Base-by-base conservation (phyloP, 371 early-diverging fungal species). In the Gilbertella persicaria region DNA sequence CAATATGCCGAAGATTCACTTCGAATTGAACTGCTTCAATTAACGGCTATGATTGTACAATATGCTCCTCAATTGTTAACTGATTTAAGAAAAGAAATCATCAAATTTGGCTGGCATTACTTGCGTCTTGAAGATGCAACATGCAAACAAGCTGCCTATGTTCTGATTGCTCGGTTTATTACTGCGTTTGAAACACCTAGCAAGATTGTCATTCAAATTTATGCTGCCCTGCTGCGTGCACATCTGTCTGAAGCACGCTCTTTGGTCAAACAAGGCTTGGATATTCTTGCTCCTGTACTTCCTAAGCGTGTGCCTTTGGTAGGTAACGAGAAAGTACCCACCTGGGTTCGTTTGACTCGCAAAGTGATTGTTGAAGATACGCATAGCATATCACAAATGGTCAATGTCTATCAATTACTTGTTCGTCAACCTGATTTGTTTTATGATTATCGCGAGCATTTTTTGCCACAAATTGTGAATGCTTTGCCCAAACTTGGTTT, bases 81-180 rank as follows among this genome's bases (percentile, higher is more conserved):
- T 8, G 94, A 94, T 49, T 67, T 80, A 17, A 79, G 93, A 30
- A 95, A 95, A 63, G 93, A 95, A 47, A 85, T 98, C 7, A 94
- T 97, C 58, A 94, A 93, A 55, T 95, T 93, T 74, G 96, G 92
- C 2, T 99, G 97, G 96, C 85, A 84, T 45, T 89, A 90, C 50
- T 70, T 93, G 42, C 90, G 92, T 51, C 71, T 90, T 23, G 95
- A 98, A 52, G 98, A 99, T 49, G 80, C 93, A 13, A 95, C 92
- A 5, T 88, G 91, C 66, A 97, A 96, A 61, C 95, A 96, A 58
- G 88, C 97, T 0, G 93, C 98, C 0, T 96, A 95, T 64, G 97
- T 95, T 5, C 67, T 96, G 20, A 83, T 96, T 50, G 88, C 96
- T 6, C 82, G 88, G 28, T 96, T 96, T 64, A 91, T 97, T 45